A percentile compares a stretch with the other conserved stretches of the same genome.
Conservation (phyloP, 495 filamentous ascomycete species). For the Cladorrhinum samala region DNA sequence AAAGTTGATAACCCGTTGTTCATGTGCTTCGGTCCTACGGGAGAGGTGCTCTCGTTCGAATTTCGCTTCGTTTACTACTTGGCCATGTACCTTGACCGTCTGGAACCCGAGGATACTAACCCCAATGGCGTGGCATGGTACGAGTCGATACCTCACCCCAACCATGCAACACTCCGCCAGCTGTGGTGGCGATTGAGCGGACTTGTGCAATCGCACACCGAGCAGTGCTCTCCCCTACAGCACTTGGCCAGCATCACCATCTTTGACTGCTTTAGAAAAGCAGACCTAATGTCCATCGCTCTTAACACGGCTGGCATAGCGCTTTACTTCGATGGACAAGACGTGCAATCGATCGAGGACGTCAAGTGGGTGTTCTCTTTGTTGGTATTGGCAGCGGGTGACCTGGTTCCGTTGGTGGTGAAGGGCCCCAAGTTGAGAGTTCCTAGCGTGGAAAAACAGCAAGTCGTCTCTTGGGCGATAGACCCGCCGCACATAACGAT, state of each 20-base stretch:
- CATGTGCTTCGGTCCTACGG: constrained; percentile 15
- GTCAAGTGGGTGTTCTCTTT: constrained; percentile 16
- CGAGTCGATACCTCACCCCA: background rate
- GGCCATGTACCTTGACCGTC: constrained; percentile 2
- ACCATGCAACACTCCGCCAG: constrained; percentile 11
- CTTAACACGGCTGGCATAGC: constrained; percentile 21
- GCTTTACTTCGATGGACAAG: constrained; percentile 11
- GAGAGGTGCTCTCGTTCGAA: constrained; percentile 16
- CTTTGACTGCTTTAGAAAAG: constrained; percentile 15
- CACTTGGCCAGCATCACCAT: constrained; percentile 16
- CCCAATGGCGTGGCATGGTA: background rate
- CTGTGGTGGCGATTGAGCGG: constrained; percentile 9
- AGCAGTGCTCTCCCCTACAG: constrained; percentile 13
- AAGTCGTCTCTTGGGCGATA: constrained; percentile 14
- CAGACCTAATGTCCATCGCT: constrained; percentile 21
- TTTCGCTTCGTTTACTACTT: constrained; percentile 21
- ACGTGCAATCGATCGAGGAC: constrained; percentile 8
- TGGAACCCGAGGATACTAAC: too few relatives aligned
- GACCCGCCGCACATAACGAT: background rate
- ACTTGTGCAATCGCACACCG: background rate
- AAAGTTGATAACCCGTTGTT: constrained; percentile 20
- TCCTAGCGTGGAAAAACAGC: background rate
- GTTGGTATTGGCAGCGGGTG: constrained; percentile 14
- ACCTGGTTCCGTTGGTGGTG: constrained; percentile 12
- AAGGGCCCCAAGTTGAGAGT: constrained; percentile 5